Evolutionary conservation across 768 basidiomycete species (phyloP).

Genomic region (Tricholoma sp.): DNA sequence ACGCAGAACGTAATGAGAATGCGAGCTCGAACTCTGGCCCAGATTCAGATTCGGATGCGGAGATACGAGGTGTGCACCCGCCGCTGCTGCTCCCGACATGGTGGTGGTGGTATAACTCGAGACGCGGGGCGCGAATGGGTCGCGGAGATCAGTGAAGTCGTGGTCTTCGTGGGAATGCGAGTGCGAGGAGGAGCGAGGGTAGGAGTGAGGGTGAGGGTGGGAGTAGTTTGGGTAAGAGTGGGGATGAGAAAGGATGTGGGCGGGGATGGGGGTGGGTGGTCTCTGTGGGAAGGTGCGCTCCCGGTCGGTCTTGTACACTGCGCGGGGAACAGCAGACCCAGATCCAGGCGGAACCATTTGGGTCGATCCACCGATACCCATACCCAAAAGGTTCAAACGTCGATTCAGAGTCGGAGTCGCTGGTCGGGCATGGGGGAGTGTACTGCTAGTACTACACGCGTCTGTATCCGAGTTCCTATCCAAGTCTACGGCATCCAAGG

Average conservation of each 20-base stretch:
- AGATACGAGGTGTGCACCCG: not conserved
- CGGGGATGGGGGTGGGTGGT: not conserved
- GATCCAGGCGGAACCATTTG: too few relatives aligned
- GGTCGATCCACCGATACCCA: too few relatives aligned
- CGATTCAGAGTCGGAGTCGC: not conserved
- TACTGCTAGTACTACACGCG: too few relatives aligned
- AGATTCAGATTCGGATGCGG: too few relatives aligned
- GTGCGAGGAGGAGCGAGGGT: not conserved
- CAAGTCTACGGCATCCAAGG: not conserved
- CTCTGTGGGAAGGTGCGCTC: not conserved
- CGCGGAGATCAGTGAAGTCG: constrained; percentile 1
- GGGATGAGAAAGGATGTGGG: not conserved
- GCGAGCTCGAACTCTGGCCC: too few relatives aligned
- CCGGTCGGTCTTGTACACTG: too few relatives aligned
- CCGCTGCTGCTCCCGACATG: too few relatives aligned
- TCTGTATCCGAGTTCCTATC: not conserved
- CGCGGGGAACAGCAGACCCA: too few relatives aligned
- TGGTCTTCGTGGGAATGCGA: not conserved
- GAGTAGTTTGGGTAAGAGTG: not conserved
- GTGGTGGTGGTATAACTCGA: too few relatives aligned
- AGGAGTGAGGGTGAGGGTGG: not conserved
- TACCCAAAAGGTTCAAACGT: too few relatives aligned
- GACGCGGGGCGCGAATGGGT: not conserved
- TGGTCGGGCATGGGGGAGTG: too few relatives aligned
- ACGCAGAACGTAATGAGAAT: too few relatives aligned